These are phyloP conservation scores for Curvularia spicifera DNA, from an alignment of 2,329 filamentous ascomycete genomes.

Conservation along the genomic window DNA sequence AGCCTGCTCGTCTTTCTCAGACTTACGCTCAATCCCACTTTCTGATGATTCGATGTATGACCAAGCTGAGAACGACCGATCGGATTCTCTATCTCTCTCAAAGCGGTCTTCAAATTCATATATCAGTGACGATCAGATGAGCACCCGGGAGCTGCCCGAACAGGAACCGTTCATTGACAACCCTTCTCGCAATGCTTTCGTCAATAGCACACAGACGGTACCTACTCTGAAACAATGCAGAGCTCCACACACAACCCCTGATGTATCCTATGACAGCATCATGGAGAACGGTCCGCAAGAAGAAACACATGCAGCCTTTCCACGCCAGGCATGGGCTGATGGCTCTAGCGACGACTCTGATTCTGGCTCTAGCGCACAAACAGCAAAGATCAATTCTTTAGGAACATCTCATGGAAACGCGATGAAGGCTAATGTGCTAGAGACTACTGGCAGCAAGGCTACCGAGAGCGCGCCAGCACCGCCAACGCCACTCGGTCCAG, in stretches of 20 bases:
- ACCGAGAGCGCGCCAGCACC: slow-evolving; percentile 23
- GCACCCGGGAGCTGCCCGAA: slow-evolving; percentile 27
- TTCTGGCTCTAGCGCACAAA: slow-evolving; percentile 29
- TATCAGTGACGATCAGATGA: slow-evolving; percentile 23
- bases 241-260: slow-evolving; percentile 11
- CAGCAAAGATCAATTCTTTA: slow-evolving; percentile 29
- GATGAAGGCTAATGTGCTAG: slow-evolving; percentile 13
- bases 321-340: slow-evolving; percentile 44
- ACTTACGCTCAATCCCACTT: slow-evolving; percentile 31
- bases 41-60: slow-evolving; percentile 30
- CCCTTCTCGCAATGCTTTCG: slow-evolving; percentile 49
- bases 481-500: slow-evolving; percentile 8
- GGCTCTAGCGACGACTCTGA: slow-evolving; percentile 48
- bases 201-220: slow-evolving; percentile 53
- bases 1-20: slow-evolving; percentile 17
- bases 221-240: slow-evolving; percentile 40
- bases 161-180: slow-evolving; percentile 25
- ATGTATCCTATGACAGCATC: slow-evolving; percentile 15
- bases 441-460: slow-evolving; percentile 6
- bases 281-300: slow-evolving; percentile 27
- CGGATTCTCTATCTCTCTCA: slow-evolving; percentile 26
- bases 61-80: slow-evolving; percentile 18
- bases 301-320: slow-evolving; percentile 5
- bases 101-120: slow-evolving; percentile 29
- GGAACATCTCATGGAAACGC: slow-evolving; percentile 19